Base-by-base conservation (phyloP, 78 protist genomes). In the Dictyostelium capitatum region DNA sequence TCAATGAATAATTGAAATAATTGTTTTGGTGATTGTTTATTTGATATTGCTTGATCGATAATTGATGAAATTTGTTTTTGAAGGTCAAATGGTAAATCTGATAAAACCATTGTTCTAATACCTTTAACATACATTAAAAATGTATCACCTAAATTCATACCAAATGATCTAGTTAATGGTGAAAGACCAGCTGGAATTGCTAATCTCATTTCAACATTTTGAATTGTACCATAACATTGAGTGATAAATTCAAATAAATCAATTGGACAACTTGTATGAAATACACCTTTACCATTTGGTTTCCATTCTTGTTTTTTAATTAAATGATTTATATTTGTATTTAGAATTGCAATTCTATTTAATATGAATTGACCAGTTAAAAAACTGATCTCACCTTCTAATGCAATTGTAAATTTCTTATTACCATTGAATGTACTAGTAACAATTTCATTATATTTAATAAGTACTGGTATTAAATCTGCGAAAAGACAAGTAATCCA, bases 321-420 rank as follows among this genome's bases (percentile, higher is more conserved):
- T 9, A 87, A 25, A 25, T 67, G 15, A 11, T 74, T 54, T 48
- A 87, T 87, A 15, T 23, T 56, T 19, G 69, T 43, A 19, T 87
- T 80, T 11, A 87, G 50, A 12, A 87, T 56, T 48, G 70, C 7
- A 5, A 77, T 20, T 62, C 85, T 64, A 87, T 77, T 87, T 17
- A 87, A 51, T 64, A 87, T 82, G 37, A 87, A 73, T 30, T 77
- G 79, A 48, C 93, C 93, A 3, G 85, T 53, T 19, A 87, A 50
- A 57, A 87, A 87, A 57, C 56, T n/a, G 14, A 87, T 59, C 10
- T 87, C 82, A 17, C 82, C 83, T 25, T 87, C 93, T 23, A 87
- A 50, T 46, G 93, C 72, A 12, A 87, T 72, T 15, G 51, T 25
- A 48, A 25, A 77, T 48, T 77, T 87, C 53, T 77, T 77, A 2